Percentiles rank a stretch among this genome's conserved stretches.
These are phyloP conservation scores for Pseudopithomyces maydicus DNA, from an alignment of 2,329 filamentous ascomycete species.

Conservation along the genomic window DNA sequence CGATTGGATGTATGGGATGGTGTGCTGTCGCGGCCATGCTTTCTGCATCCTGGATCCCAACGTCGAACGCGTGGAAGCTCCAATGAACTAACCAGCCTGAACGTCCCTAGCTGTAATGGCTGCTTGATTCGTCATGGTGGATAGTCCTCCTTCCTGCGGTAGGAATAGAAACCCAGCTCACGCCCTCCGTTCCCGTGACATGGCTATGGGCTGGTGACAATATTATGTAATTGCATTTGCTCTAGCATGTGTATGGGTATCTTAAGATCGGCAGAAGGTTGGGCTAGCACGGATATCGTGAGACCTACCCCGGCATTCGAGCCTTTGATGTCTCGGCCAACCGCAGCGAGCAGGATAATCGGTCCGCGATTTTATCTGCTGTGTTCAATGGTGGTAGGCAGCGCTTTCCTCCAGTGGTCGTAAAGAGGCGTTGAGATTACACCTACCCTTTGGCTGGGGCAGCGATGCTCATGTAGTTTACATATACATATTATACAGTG, in stretches of 20 bases:
- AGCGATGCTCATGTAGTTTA: slow-evolving; percentile 22
- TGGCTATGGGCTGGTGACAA: slow-evolving; percentile 10
- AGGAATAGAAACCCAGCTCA: not conserved
- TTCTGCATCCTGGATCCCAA: not conserved
- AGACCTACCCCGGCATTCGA: too few relatives aligned
- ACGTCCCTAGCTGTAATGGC: not conserved
- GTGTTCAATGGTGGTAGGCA: not conserved
- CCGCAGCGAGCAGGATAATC: too few relatives aligned
- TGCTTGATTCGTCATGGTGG: not conserved
- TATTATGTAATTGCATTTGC: slow-evolving; percentile 10
- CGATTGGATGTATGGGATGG: slow-evolving; percentile 1
- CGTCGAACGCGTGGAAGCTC: not conserved
- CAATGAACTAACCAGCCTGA: not conserved
- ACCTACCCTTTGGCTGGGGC: slow-evolving; percentile 7
- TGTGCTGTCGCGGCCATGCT: not conserved
- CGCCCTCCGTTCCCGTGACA: too few relatives aligned
- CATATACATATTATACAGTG: slow-evolving; percentile 38
- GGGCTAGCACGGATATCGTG: too few relatives aligned
- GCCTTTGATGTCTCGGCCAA: too few relatives aligned
- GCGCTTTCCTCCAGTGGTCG: slow-evolving; percentile 1
- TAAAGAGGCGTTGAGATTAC: slow-evolving; percentile 17
- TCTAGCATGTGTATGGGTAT: not conserved
- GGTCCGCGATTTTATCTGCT: too few relatives aligned
- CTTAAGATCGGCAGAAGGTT: not conserved
- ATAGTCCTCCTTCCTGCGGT: too few relatives aligned